These are phyloP conservation scores for Stereocaulon alpinum DNA, from an alignment of 495 filamentous ascomycete genomes.

Conservation along the genomic window DNA sequence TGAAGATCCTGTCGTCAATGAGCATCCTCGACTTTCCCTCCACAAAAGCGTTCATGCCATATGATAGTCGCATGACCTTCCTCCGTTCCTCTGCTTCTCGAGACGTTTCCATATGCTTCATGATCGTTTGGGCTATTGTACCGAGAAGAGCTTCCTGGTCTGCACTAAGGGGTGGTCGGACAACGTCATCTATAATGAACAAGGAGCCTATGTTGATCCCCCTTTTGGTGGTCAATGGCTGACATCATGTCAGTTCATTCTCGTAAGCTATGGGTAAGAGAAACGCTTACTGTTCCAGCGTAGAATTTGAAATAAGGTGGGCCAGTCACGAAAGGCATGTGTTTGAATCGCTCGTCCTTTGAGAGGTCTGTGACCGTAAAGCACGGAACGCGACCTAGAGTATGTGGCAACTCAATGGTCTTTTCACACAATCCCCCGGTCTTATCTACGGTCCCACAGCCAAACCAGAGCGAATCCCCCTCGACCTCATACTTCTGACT, in stretches of 20 bases:
- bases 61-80: constrained; percentile 48
- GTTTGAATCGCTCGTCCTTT: constrained; percentile 33
- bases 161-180: constrained; percentile 29
- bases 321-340: constrained; percentile 33
- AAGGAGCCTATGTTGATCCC: constrained; percentile 64
- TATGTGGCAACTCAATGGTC: constrained; percentile 17
- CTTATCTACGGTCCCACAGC: constrained; percentile 33
- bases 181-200: constrained; percentile 49
- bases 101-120: constrained; percentile 52
- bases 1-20: not conserved
- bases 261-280: not conserved
- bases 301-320: constrained; percentile 38
- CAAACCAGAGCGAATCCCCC: constrained; percentile 36
- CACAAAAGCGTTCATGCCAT: constrained; percentile 53
- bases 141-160: constrained; percentile 35
- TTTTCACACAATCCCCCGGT: constrained; percentile 39
- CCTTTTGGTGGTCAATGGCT: constrained; percentile 51
- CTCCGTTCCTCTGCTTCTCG: constrained; percentile 47
- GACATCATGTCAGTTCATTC: not conserved
- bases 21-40: constrained; percentile 33
- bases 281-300: constrained; percentile 31
- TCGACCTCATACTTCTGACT: constrained; percentile 27
- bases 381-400: not conserved
- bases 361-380: constrained; percentile 30
- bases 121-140: constrained; percentile 44